These are phyloP conservation scores for Lactarius quietus DNA, from an alignment of 768 basidiomycete genomes.

Conservation along the genomic window DNA sequence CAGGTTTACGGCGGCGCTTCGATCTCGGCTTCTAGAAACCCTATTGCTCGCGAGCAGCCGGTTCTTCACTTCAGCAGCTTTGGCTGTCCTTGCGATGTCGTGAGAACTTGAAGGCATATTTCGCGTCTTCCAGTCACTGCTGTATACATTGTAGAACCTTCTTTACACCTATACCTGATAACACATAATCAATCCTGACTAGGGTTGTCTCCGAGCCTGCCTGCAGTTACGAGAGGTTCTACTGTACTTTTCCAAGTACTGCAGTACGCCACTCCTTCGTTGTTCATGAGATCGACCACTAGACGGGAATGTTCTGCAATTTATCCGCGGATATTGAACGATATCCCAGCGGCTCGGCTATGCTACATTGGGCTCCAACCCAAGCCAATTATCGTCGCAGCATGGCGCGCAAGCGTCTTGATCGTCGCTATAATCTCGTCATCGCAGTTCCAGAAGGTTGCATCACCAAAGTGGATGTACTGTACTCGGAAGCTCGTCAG, in stretches of 20 bases:
- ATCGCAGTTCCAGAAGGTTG: background rate
- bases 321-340: constrained; percentile 9
- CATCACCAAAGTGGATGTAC: background rate
- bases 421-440: background rate
- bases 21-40: background rate
- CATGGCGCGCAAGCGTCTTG: background rate
- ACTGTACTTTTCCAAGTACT: background rate
- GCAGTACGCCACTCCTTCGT: no score
- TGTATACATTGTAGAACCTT: background rate
- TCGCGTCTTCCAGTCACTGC: background rate
- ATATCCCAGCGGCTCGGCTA: constrained; percentile 8
- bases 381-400: background rate
- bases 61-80: background rate
- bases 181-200: background rate
- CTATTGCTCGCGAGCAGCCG: background rate
- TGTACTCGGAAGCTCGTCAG: background rate
- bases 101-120: background rate
- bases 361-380: background rate
- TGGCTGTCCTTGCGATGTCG: background rate
- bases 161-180: background rate
- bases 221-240: background rate
- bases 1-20: background rate
- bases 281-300: no score
- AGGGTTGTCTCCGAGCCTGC: no score
- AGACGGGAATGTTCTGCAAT: background rate